Evolutionary conservation across 352 stramenopile species (phyloP).

Genomic region (Phytophthora pisi): DNA sequence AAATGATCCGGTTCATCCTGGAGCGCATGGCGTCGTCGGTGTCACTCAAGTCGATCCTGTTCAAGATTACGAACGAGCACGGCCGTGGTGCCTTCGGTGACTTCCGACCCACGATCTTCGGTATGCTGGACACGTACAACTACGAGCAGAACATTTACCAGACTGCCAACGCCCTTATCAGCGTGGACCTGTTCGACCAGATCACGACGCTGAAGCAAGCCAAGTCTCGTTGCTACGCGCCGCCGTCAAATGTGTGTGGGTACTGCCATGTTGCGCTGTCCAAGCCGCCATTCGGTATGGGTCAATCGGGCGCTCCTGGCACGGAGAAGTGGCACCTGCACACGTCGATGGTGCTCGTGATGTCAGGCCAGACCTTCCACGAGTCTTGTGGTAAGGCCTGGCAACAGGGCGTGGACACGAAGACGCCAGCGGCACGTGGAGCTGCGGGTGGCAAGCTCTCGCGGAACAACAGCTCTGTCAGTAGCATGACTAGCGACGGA

Average conservation of each 20-base stretch:
- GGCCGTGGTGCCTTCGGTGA: constrained; percentile 93
- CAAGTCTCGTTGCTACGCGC: constrained; percentile 71
- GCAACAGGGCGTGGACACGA: constrained; percentile 78
- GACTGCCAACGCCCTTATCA: constrained; percentile 85
- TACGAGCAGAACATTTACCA: constrained; percentile 92
- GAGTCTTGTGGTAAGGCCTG: constrained; percentile 87
- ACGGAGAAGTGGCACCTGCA: constrained; percentile 87
- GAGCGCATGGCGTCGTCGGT: constrained; percentile 95
- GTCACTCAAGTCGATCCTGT: constrained; percentile 92
- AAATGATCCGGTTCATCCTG: constrained; percentile 94
- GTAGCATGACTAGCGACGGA: constrained; percentile 36
- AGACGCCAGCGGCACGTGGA: constrained; percentile 41
- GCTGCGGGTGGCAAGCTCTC: constrained; percentile 36
- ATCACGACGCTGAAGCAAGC: constrained; percentile 81
- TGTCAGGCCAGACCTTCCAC: constrained; percentile 82
- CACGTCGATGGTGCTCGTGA: constrained; percentile 85
- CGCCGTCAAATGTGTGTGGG: constrained; percentile 72
- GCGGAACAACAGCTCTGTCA: constrained; percentile 53
- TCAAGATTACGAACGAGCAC: constrained; percentile 96
- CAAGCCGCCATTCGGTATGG: constrained; percentile 87
- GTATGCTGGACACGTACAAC: constrained; percentile 94
- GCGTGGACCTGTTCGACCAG: constrained; percentile 84
- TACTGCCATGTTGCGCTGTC: constrained; percentile 86
- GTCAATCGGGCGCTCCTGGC: constrained; percentile 61
- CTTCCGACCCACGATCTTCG: constrained; percentile 94